Percentiles rank a stretch among this genome's conserved stretches.
phyloP scores from a whole-genome alignment of 1,284 basidiomycete species.

The Tremellales sp. region DNA sequence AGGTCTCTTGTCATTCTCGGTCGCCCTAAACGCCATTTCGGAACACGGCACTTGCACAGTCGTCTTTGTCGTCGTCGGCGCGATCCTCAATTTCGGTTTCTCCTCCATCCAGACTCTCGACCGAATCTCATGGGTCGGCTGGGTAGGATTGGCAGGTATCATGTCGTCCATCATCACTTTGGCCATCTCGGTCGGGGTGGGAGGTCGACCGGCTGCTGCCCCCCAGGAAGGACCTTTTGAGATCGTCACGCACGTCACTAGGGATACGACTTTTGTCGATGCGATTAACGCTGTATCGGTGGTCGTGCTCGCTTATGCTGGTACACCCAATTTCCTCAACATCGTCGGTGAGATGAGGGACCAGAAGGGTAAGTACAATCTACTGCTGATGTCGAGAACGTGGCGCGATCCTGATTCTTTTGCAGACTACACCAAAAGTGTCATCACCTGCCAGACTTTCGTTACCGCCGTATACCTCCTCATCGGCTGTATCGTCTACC shows the following conservation, averaged over 20 bases:
- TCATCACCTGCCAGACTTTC: conserved; percentile 24
- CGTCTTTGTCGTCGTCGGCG: conserved; percentile 37
- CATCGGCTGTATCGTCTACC: conserved; percentile 23
- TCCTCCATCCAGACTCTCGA: conserved; percentile 42
- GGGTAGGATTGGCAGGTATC: conserved; percentile 31
- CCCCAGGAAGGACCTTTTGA: conserved; percentile 28
- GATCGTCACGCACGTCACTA: conserved; percentile 21
- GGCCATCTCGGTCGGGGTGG: conserved; percentile 45
- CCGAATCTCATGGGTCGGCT: conserved; percentile 44
- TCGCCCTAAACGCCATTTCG: conserved; percentile 48
- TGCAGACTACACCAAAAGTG: conserved; percentile 19
- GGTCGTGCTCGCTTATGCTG: conserved; percentile 40
- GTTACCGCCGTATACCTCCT: conserved; percentile 39
- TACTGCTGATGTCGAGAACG: no score
- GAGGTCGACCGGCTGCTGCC: conserved; percentile 35
- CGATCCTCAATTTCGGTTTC: conserved; percentile 27
- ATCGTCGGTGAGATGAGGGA: conserved; percentile 48
- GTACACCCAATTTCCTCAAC: conserved; percentile 36
- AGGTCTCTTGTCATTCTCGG: conserved; percentile 35
- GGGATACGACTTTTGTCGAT: conserved; percentile 29
- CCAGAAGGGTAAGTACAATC: conserved; percentile 22
- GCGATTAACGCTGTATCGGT: conserved; percentile 43
- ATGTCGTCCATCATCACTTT: conserved; percentile 42
- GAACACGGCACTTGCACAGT: conserved; percentile 43
- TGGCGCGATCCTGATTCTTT: neutral